A percentile compares a stretch with the other conserved stretches of the same genome.
phyloP scores from a whole-genome alignment of 1,284 basidiomycete genomes.

The Sanguinoderma infundibulare region DNA sequence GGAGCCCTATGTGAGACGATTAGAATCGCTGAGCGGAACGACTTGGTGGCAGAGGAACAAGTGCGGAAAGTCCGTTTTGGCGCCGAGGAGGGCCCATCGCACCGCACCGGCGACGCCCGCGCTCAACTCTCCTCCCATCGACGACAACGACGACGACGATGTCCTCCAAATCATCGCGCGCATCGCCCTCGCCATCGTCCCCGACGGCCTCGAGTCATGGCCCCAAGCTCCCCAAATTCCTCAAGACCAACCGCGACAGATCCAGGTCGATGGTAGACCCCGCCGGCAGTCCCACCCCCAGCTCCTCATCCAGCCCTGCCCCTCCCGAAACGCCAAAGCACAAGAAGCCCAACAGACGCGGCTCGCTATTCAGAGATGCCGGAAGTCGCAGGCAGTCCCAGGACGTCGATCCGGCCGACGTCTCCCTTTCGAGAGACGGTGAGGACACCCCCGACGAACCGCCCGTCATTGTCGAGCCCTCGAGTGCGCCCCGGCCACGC shows the following conservation, averaged over 20 bases:
- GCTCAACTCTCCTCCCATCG: constrained; percentile 18
- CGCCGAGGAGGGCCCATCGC: background rate
- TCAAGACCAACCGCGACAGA: constrained; percentile 64
- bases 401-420: constrained; percentile 35
- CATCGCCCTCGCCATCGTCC: constrained; percentile 38
- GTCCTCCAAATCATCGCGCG: constrained; percentile 34
- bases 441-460: constrained; percentile 39
- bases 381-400: constrained; percentile 34
- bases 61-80: background rate
- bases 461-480: constrained; percentile 57
- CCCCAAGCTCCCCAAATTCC: constrained; percentile 68
- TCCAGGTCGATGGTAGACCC: constrained; percentile 60
- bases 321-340: constrained; percentile 29
- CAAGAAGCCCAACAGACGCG: constrained; percentile 33
- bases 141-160: constrained; percentile 35
- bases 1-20: background rate
- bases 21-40: background rate
- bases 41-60: background rate
- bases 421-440: constrained; percentile 22
- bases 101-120: constrained; percentile 16
- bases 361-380: constrained; percentile 32
- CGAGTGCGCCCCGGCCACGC: constrained; percentile 45
- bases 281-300: constrained; percentile 42
- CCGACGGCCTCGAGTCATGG: constrained; percentile 36
- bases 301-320: constrained; percentile 38